These are phyloP conservation scores for Bipolaris oryzae DNA, from an alignment of 2,329 filamentous ascomycete species.

Conservation along the genomic window DNA sequence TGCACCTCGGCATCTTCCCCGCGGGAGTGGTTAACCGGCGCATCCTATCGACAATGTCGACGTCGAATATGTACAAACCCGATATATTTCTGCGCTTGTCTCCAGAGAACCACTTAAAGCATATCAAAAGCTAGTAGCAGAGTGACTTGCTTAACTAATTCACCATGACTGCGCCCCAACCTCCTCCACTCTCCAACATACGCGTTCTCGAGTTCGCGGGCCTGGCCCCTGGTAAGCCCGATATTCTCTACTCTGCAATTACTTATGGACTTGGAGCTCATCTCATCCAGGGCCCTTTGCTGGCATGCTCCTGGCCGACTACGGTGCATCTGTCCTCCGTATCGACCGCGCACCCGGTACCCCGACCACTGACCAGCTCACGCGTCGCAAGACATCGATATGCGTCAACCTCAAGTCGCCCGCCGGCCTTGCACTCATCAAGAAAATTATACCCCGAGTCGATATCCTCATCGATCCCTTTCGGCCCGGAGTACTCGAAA, in stretches of 20 bases:
- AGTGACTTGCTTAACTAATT: background rate
- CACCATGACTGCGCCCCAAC: constrained; percentile 38
- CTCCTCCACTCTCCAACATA: constrained; percentile 62
- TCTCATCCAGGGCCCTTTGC: constrained; percentile 76
- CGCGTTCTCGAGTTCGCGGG: constrained; percentile 70
- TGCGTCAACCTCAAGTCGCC: constrained; percentile 77
- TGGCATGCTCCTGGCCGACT: constrained; percentile 80
- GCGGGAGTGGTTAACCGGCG: constrained; percentile 42
- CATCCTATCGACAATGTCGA: constrained; percentile 34
- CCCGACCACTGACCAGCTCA: constrained; percentile 72
- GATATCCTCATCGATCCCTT: constrained; percentile 94
- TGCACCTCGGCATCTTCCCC: constrained; percentile 43
- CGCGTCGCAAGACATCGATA: constrained; percentile 80
- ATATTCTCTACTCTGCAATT: background rate
- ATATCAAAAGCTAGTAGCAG: constrained; percentile 2
- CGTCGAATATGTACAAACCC: constrained; percentile 29
- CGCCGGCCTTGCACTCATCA: constrained; percentile 68
- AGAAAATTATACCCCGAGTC: constrained; percentile 64
- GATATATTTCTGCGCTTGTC: background rate
- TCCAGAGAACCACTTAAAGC: background rate
- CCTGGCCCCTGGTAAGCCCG: constrained; percentile 59
- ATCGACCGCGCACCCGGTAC: constrained; percentile 70
- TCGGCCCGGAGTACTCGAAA: constrained; percentile 88
- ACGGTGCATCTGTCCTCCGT: constrained; percentile 85
- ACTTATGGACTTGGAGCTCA: background rate